phyloP scores from a whole-genome alignment of 2,329 filamentous ascomycete species.

The Chaetomium strumarium region DNA sequence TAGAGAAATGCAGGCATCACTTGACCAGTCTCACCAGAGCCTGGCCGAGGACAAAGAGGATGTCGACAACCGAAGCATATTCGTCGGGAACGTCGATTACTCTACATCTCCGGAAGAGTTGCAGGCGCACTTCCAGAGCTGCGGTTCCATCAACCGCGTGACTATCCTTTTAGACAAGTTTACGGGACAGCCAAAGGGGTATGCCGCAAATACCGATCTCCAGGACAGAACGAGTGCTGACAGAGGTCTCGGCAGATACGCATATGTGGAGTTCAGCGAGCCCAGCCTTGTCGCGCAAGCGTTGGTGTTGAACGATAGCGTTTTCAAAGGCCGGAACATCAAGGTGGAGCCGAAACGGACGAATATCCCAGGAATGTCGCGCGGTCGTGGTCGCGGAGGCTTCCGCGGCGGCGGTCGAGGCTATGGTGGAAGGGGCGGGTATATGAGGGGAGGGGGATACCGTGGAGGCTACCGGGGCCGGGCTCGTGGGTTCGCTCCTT shows the following conservation, averaged over 20 bases:
- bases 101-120: conserved; percentile 96
- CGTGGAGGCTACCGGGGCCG: conserved; percentile 61
- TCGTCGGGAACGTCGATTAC: conserved; percentile 98
- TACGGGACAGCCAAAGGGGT: conserved; percentile 99
- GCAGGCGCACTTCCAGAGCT: conserved; percentile 96
- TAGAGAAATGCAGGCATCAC: conserved; percentile 76
- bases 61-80: conserved; percentile 90
- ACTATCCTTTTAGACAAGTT: conserved; percentile 98
- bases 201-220: conserved; percentile 18
- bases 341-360: conserved; percentile 95
- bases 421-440: conserved; percentile 41
- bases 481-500: conserved; percentile 58
- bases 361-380: conserved; percentile 89
- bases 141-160: conserved; percentile 94
- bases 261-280: conserved; percentile 97
- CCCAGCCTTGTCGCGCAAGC: conserved; percentile 89
- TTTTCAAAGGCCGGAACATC: conserved; percentile 89
- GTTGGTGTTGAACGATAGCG: conserved; percentile 90
- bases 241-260: conserved; percentile 59
- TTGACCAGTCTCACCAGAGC: conserved; percentile 80
- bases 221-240: conserved; percentile 12
- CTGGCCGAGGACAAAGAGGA: conserved; percentile 92
- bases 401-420: conserved; percentile 47
- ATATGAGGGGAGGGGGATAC: conserved; percentile 47
- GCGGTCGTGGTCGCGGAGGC: conserved; percentile 52